A percentile compares a stretch with the other conserved stretches of the same genome.
Evolutionary conservation across 78 protist species (phyloP).

Genomic region (Kipferlia bialata): DNA sequence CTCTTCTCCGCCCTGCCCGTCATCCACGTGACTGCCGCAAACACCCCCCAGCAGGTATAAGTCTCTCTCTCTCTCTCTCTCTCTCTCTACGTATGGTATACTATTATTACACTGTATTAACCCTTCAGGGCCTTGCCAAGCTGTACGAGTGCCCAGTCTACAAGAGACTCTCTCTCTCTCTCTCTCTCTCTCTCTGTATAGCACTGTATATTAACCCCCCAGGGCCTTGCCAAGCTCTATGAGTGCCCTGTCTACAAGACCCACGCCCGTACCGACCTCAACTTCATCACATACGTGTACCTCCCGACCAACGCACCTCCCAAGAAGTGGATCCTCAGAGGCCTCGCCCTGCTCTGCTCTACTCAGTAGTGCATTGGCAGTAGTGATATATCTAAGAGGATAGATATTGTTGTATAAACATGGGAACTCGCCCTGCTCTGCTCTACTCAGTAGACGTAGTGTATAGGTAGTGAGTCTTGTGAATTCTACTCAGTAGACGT

Average conservation of each 20-base stretch:
- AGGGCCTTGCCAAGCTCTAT: constrained; percentile 18
- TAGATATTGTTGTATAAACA: not conserved
- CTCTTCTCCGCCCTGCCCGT: constrained; percentile 46
- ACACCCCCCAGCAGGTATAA: no score
- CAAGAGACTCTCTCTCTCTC: no score
- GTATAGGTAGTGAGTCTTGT: not conserved
- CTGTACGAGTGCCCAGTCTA: constrained; percentile 68
- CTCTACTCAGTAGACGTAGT: not conserved
- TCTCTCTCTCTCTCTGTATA: no score
- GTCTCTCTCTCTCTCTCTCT: no score
- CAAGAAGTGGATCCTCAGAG: constrained; percentile 55
- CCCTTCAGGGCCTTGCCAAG: not conserved
- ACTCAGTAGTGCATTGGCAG: not conserved
- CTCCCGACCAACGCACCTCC: constrained; percentile 34
- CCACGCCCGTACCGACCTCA: constrained; percentile 39
- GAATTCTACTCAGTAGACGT: not conserved
- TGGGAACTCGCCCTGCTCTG: constrained; percentile 28
- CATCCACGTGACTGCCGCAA: constrained; percentile 42
- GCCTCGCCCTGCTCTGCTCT: constrained; percentile 25
- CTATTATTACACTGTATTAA: no score
- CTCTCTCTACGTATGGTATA: no score
- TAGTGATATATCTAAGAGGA: not conserved
- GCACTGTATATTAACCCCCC: no score
- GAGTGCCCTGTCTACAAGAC: constrained; percentile 64
- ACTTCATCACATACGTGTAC: constrained; percentile 45